Conservation (phyloP, 1,139 yeast species). For the Saccharomycopsis crataegensis region DNA sequence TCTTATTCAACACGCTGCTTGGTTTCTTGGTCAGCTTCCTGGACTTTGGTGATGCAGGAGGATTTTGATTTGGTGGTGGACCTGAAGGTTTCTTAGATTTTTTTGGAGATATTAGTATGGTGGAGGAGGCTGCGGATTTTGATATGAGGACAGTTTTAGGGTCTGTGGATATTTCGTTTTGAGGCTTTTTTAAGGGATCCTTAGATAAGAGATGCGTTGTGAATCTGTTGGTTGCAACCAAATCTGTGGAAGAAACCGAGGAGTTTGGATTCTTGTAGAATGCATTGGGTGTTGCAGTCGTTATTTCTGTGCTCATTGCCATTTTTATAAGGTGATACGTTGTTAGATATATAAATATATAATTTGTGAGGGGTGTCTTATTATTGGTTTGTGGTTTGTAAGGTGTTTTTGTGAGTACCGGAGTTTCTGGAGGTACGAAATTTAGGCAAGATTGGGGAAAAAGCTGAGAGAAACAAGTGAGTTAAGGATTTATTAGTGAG, state of each 20-base stretch:
- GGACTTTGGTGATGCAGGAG: not conserved
- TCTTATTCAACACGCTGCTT: conserved; percentile 3
- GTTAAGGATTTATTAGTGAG: too few species aligned
- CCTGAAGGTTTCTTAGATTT: not conserved
- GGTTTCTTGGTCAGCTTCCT: not conserved
- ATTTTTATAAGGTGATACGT: too few species aligned
- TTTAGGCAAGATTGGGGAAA: too few species aligned
- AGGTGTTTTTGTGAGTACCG: too few species aligned
- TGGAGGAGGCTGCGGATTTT: not conserved
- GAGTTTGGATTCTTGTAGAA: conserved; percentile 11
- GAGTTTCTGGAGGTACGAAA: too few species aligned
- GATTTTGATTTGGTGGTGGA: not conserved
- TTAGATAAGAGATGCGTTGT: conserved; percentile 2
- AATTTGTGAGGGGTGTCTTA: too few species aligned
- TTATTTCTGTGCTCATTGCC: too few species aligned
- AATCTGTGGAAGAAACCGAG: conserved; percentile 14
- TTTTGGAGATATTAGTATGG: not conserved
- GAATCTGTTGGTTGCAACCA: conserved; percentile 12
- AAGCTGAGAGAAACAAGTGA: too few species aligned
- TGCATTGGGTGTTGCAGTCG: not conserved
- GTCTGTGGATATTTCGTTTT: not conserved
- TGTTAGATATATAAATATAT: too few species aligned
- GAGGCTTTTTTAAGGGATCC: not conserved
- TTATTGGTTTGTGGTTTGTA: too few species aligned
- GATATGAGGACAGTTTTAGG: not conserved